phyloP scores from a whole-genome alignment of 805 yeast genomes.

The Brettanomyces anomalus region DNA sequence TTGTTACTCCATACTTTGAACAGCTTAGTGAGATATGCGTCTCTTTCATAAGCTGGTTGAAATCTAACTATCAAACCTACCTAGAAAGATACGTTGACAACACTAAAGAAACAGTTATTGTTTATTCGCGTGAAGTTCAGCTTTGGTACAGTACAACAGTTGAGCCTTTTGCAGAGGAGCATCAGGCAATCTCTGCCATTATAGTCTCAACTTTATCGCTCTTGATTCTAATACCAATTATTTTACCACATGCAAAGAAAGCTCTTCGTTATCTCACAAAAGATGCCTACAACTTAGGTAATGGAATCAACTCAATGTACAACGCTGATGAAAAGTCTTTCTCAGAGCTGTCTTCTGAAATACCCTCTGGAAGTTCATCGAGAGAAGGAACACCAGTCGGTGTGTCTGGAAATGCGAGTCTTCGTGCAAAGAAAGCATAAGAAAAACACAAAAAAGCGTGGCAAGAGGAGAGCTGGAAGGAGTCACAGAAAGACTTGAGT shows the following conservation, averaged over 20 bases:
- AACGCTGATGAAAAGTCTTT: neutral
- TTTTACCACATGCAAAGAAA: neutral
- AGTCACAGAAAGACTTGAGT: slow-evolving; percentile 3
- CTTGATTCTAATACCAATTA: neutral
- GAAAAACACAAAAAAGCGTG: neutral
- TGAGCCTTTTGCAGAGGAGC: slow-evolving; percentile 1
- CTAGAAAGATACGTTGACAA: neutral
- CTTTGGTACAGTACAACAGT: neutral
- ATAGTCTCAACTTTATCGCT: no score
- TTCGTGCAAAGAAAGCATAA: slow-evolving; percentile 8
- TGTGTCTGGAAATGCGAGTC: slow-evolving; percentile 5
- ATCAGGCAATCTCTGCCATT: neutral
- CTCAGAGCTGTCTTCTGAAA: neutral
- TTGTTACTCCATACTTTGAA: no score
- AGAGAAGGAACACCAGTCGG: neutral
- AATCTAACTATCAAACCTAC: neutral
- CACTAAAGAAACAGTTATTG: neutral
- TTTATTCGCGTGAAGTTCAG: no score
- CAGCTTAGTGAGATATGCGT: no score
- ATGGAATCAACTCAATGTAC: slow-evolving; percentile 19
- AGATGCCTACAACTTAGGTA: slow-evolving; percentile 18
- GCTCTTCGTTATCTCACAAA: slow-evolving; percentile 4
- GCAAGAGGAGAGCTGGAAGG: neutral
- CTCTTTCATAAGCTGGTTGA: neutral
- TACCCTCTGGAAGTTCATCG: neutral